These are phyloP conservation scores for Hymenoscyphus scutula DNA, from an alignment of 2,329 filamentous ascomycete species.

Conservation along the genomic window DNA sequence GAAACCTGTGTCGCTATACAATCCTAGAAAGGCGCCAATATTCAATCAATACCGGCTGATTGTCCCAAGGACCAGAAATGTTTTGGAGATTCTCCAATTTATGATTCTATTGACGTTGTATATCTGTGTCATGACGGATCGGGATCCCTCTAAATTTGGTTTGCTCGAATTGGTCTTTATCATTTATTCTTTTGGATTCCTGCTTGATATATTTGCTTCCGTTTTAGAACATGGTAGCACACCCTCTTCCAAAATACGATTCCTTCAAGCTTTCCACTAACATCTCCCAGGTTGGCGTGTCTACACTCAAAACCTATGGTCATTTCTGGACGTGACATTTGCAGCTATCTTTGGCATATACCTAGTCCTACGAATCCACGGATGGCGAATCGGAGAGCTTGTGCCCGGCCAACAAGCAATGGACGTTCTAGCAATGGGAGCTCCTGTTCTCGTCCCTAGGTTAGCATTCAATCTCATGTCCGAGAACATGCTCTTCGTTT, in stretches of 20 bases:
- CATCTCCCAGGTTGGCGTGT: constrained; percentile 58
- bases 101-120: constrained; percentile 67
- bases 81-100: constrained; percentile 75
- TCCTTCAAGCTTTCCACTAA: constrained; percentile 38
- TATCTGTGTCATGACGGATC: constrained; percentile 67
- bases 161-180: constrained; percentile 64
- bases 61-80: constrained; percentile 74
- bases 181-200: constrained; percentile 74
- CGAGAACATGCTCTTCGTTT: constrained; percentile 81
- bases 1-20: constrained; percentile 77
- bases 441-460: constrained; percentile 73
- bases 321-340: constrained; percentile 79
- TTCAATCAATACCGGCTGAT: constrained; percentile 84
- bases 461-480: constrained; percentile 81
- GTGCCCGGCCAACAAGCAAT: constrained; percentile 63
- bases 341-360: constrained; percentile 69
- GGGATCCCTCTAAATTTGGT: constrained; percentile 57
- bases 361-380: constrained; percentile 64
- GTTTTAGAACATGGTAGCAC: constrained; percentile 40
- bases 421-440: constrained; percentile 75
- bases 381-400: constrained; percentile 50
- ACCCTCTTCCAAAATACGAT: neutral
- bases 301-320: constrained; percentile 86
- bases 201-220: constrained; percentile 28
- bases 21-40: constrained; percentile 70